Evolutionary conservation across 2,329 filamentous ascomycete species (phyloP).

Genomic region (Aspergillus ochraceus): DNA sequence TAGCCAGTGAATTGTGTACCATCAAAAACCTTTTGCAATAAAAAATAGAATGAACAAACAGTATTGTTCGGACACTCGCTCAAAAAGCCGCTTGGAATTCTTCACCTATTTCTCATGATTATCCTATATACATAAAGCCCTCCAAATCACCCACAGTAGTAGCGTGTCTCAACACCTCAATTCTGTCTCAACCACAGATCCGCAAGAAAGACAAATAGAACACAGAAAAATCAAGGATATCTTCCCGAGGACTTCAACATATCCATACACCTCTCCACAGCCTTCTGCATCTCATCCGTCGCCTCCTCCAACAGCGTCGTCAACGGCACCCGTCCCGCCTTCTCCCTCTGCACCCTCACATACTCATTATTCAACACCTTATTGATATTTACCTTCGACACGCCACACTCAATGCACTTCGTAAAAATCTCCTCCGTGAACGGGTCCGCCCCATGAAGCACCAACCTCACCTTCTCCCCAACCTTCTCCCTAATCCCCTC

Average conservation of each 20-base stretch:
- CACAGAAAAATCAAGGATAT: slow-evolving; percentile 20
- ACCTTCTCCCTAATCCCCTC: slow-evolving; percentile 51
- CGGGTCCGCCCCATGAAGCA: slow-evolving; percentile 60
- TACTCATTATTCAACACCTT: slow-evolving; percentile 58
- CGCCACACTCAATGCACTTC: slow-evolving; percentile 56
- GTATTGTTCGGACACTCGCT: too few relatives aligned
- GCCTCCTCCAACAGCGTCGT: slow-evolving; percentile 57
- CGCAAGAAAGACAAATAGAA: background rate
- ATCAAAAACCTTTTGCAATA: too few relatives aligned
- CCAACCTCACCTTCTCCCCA: slow-evolving; percentile 51
- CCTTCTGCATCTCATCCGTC: slow-evolving; percentile 55
- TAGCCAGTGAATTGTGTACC: too few relatives aligned
- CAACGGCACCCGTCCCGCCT: slow-evolving; percentile 53
- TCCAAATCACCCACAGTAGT: too few relatives aligned
- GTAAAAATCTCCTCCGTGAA: slow-evolving; percentile 57
- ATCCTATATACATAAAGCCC: too few relatives aligned
- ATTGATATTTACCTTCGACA: slow-evolving; percentile 61
- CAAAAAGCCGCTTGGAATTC: too few relatives aligned
- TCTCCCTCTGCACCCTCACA: slow-evolving; percentile 48
- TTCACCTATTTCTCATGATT: too few relatives aligned
- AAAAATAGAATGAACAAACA: too few relatives aligned
- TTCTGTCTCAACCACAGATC: too few relatives aligned
- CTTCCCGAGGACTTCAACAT: slow-evolving; percentile 44
- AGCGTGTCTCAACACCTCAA: too few relatives aligned
- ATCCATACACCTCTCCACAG: slow-evolving; percentile 59